Conservation (phyloP, 2,329 filamentous ascomycete species). For the Trichoderma atrobrunneum region DNA sequence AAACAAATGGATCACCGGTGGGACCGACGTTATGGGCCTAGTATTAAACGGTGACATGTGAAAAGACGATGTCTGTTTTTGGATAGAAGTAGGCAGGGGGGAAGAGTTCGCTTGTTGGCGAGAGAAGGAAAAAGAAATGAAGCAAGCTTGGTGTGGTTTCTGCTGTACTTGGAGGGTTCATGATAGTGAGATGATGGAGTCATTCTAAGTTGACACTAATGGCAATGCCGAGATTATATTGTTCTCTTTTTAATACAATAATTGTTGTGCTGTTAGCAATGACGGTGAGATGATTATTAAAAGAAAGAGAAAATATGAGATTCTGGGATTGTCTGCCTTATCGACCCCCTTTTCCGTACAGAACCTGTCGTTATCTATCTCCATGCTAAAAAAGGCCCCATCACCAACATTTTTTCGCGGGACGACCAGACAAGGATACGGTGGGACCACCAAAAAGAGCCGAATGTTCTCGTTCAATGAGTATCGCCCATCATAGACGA, state of each 20-base stretch:
- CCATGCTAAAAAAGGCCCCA: neutral
- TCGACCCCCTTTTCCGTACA: neutral
- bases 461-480: neutral
- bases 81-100: neutral
- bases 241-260: neutral
- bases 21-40: neutral
- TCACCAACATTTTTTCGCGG: neutral
- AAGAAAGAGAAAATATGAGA: neutral
- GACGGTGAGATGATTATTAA: neutral
- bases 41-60: neutral
- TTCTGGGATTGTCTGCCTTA: neutral
- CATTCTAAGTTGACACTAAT: neutral
- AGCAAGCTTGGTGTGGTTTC: neutral
- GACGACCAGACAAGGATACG: neutral
- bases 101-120: neutral
- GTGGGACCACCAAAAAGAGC: neutral
- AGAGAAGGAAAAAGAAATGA: neutral
- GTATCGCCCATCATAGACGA: neutral
- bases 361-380: neutral
- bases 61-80: neutral
- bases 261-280: neutral
- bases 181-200: neutral
- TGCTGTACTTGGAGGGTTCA: neutral
- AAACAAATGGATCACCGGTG: neutral
- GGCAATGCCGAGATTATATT: neutral